These are phyloP conservation scores for Salicornia ramosissima DNA, from an alignment of 148 eudicot genomes.

Conservation along the genomic window DNA sequence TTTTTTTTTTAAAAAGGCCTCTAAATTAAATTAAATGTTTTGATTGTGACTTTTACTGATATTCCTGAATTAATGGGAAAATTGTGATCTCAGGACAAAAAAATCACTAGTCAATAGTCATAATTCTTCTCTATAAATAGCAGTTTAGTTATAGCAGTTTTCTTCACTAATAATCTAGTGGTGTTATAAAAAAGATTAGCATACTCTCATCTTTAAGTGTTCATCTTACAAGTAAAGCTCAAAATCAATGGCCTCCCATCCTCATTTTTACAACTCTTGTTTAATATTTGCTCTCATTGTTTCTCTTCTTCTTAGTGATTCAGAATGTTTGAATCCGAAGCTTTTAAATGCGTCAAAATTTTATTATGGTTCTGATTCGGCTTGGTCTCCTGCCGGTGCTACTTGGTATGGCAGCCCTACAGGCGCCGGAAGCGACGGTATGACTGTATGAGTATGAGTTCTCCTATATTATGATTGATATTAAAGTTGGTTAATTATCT, in stretches of 20 bases:
- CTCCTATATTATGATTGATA: no score
- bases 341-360: slow-evolving; percentile 26
- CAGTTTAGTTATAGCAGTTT: background rate
- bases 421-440: slow-evolving; percentile 76
- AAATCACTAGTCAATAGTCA: background rate
- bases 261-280: background rate
- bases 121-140: slow-evolving; percentile 18
- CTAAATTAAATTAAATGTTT: background rate
- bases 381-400: slow-evolving; percentile 50
- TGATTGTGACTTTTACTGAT: slow-evolving; percentile 17
- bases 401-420: slow-evolving; percentile 51
- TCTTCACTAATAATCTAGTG: slow-evolving; percentile 14
- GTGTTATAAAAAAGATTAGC: background rate
- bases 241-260: slow-evolving; percentile 1
- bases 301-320: slow-evolving; percentile 22
- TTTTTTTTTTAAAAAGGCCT: no score
- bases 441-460: no score
- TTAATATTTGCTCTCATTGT: background rate
- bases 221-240: background rate
- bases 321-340: slow-evolving; percentile 39
- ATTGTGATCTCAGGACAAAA: slow-evolving; percentile 6
- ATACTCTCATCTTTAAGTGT: background rate
- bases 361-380: slow-evolving; percentile 5
- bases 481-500: background rate
- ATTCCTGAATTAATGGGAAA: slow-evolving; percentile 21